Percentiles rank a stretch among this genome's conserved stretches.
phyloP scores from a whole-genome alignment of 2,329 filamentous ascomycete genomes.

The Exophiala mesophila region DNA sequence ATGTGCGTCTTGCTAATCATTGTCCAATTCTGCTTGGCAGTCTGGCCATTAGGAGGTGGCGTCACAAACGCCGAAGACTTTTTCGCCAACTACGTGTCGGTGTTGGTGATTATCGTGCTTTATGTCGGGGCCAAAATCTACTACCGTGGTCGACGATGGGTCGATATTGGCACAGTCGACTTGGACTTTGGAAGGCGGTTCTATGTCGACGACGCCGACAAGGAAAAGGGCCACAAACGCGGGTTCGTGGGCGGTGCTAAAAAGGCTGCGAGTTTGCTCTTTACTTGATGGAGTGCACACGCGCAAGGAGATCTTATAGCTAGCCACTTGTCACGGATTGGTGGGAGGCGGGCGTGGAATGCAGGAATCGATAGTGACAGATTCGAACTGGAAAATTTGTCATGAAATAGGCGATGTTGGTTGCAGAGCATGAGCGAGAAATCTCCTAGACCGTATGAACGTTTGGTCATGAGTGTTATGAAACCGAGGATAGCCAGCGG shows the following conservation, averaged over 20 bases:
- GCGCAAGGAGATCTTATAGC: too few relatives aligned
- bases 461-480: too few relatives aligned
- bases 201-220: constrained; percentile 5
- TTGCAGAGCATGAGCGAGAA: too few relatives aligned
- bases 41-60: constrained; percentile 40
- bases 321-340: too few relatives aligned
- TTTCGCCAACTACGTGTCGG: constrained; percentile 46
- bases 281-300: too few relatives aligned
- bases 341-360: too few relatives aligned
- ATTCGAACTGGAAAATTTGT: too few relatives aligned
- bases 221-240: constrained; percentile 3
- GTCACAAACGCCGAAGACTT: constrained; percentile 36
- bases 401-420: too few relatives aligned
- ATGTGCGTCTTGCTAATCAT: constrained; percentile 44
- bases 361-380: too few relatives aligned
- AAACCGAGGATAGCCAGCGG: too few relatives aligned
- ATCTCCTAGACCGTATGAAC: too few relatives aligned
- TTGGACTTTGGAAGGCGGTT: constrained; percentile 10
- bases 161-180: constrained; percentile 9
- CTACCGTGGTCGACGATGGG: constrained; percentile 31
- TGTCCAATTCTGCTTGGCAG: constrained; percentile 45
- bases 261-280: constrained; percentile 1
- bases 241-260: constrained; percentile 2
- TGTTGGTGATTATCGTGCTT: constrained; percentile 40
- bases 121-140: constrained; percentile 40